Evolutionary conservation across 805 yeast genomes (phyloP), one percentile per base, ranked within the genome.

Genomic region (Diddensiella caesifluorescens): DNA sequence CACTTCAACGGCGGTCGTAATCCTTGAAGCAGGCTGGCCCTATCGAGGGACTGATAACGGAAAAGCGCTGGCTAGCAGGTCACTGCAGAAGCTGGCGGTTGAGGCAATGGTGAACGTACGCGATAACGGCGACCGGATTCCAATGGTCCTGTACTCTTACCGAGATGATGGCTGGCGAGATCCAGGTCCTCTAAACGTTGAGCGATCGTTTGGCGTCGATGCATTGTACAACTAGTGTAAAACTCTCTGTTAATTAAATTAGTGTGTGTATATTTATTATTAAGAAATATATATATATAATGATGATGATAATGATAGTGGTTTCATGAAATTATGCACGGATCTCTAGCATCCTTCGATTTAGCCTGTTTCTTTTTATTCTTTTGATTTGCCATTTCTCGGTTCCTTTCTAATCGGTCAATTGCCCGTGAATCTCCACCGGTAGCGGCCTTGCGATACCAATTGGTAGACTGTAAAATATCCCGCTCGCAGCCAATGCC

Each of bases 11-110:
- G 51, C 49, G 23, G 84, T 83, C 42, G 67, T 81, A 51, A 75
- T 85, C 55, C 77, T 83, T 45, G 95, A 86, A 70, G 72, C 92
- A 42, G 95, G 95, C 43, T 86, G 95, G 95, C 95, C 95, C 62
- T 73, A 83, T 47, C 62, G 73, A 55, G 95, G 95, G 68, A 68
- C 72, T 47, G 67, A 77, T 50, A 73, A 74, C 62, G 86, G 85
- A 63, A 68, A 62, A 43, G 87, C 90, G 51, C 77, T 83, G 44
- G 88, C 95, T 38, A 80, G 89, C 27, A 50, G 64, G 45, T 65
- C 62, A 18, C 80, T 83, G 69, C 95, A 85, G 70, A 48, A 67
- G 34, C 65, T 80, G 57, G 92, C 94, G 43, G 65, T 86, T 47
- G 46, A 69, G 22, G 70, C 83, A 36, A 75, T 86, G 52, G 60